phyloP scores from a whole-genome alignment of 2,329 filamentous ascomycete genomes.

The Stachybotrys chartarum region DNA sequence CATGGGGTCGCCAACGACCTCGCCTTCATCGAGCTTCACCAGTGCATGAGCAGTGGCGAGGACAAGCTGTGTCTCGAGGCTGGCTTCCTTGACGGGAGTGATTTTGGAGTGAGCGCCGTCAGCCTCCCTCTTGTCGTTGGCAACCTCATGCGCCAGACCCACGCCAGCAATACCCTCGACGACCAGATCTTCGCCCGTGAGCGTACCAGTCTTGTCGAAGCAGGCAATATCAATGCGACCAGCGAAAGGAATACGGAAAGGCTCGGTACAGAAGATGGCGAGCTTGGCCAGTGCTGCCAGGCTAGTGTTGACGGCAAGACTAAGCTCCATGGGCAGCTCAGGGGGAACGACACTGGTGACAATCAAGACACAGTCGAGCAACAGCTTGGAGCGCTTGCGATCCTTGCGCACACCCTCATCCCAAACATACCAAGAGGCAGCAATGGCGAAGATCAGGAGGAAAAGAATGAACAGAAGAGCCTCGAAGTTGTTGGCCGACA shows the following conservation, averaged over 20 bases:
- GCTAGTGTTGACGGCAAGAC: conserved; percentile 94
- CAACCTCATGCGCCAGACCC: conserved; percentile 60
- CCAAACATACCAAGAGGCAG: conserved; percentile 99
- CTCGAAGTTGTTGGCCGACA: conserved; percentile 97
- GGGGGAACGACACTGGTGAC: conserved; percentile 98
- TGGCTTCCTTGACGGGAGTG: conserved; percentile 60
- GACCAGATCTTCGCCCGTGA: conserved; percentile 93
- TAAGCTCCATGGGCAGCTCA: conserved; percentile 96
- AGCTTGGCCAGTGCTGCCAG: conserved; percentile 88
- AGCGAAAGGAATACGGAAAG: conserved; percentile 94
- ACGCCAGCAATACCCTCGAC: conserved; percentile 95
- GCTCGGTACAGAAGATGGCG: conserved; percentile 98
- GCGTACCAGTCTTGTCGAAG: conserved; percentile 96
- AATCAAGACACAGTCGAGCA: conserved; percentile 95
- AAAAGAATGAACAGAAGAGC: conserved; percentile 97
- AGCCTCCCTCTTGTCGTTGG: conserved; percentile 57
- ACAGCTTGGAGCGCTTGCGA: conserved; percentile 92
- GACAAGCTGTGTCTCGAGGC: conserved; percentile 81
- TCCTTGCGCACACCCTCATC: conserved; percentile 90
- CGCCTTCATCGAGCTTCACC: conserved; percentile 93
- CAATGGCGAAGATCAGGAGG: conserved; percentile 89
- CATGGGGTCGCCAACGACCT: conserved; percentile 97
- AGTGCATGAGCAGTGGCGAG: conserved; percentile 92
- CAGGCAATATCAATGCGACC: conserved; percentile 94
- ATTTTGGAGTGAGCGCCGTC: conserved; percentile 81